These are phyloP conservation scores for Pseudonectria buxi DNA, from an alignment of 2,329 filamentous ascomycete species.

Conservation along the genomic window DNA sequence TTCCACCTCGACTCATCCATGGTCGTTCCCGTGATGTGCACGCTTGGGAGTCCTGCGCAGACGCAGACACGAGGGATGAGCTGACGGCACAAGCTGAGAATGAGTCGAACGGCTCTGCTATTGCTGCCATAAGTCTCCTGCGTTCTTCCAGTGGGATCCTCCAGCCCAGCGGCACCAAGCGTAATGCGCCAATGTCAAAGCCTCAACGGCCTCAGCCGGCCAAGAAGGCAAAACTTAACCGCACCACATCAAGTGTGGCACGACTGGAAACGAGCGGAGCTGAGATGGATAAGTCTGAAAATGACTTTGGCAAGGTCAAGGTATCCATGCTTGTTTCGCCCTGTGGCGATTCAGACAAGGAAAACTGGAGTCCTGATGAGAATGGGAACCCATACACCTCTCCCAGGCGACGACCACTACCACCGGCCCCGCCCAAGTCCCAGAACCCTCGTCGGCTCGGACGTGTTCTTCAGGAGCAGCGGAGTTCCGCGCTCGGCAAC, in stretches of 20 bases:
- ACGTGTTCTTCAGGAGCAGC: conserved; percentile 35
- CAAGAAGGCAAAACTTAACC: conserved; percentile 58
- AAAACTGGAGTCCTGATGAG: conserved; percentile 69
- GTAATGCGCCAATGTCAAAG: conserved; percentile 46
- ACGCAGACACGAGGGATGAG: conserved; percentile 70
- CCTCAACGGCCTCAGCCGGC: conserved; percentile 27
- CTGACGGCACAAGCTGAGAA: conserved; percentile 75
- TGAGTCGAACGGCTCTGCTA: conserved; percentile 71
- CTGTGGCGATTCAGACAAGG: conserved; percentile 75
- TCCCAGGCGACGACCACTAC: conserved; percentile 30
- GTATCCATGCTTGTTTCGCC: conserved; percentile 33
- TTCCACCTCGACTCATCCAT: conserved; percentile 51
- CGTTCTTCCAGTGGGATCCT: conserved; percentile 56
- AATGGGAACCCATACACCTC: conserved; percentile 32
- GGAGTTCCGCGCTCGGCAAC: conserved; percentile 26
- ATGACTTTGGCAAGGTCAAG: conserved; percentile 29
- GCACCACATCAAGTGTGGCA: conserved; percentile 55
- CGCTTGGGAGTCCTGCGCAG: conserved; percentile 87
- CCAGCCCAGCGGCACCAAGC: conserved; percentile 55
- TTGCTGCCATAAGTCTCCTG: conserved; percentile 74
- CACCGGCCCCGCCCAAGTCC: conserved; percentile 23
- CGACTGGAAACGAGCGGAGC: conserved; percentile 44
- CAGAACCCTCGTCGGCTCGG: conserved; percentile 35
- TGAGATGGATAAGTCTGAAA: conserved; percentile 21
- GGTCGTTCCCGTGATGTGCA: conserved; percentile 81